phyloP scores from a whole-genome alignment of 2,329 filamentous ascomycete species.

The Elsinoe ampelina region DNA sequence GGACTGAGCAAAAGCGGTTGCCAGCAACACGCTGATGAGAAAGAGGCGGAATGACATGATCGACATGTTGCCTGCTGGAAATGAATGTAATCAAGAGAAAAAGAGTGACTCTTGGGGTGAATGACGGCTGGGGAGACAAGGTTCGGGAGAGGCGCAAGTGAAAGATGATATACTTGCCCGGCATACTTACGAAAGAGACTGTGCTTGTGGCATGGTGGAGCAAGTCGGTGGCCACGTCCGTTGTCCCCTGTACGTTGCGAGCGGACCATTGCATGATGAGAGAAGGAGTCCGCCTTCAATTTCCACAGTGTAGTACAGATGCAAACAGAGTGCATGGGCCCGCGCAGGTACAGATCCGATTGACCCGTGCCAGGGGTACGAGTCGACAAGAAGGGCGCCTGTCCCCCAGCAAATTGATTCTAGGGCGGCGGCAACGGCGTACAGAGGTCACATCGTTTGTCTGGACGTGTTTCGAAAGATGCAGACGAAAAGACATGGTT shows the following conservation, averaged over 20 bases:
- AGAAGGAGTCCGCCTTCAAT: constrained; percentile 3
- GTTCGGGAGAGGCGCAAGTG: constrained; percentile 1
- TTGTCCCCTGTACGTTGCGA: background rate
- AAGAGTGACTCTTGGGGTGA: constrained; percentile 10
- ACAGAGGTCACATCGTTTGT: background rate
- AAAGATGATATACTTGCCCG: constrained; percentile 5
- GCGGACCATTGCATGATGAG: background rate
- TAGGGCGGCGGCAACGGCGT: constrained; percentile 2
- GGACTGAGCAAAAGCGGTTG: constrained; percentile 7
- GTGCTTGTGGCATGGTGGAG: background rate
- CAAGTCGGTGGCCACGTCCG: background rate
- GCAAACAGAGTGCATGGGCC: background rate
- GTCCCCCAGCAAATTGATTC: background rate
- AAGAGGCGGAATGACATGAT: constrained; percentile 12
- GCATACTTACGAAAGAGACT: background rate
- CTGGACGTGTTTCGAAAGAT: constrained; percentile 2
- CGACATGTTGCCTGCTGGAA: constrained; percentile 4
- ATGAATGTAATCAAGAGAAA: constrained; percentile 11
- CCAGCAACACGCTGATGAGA: constrained; percentile 10
- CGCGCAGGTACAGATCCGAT: background rate
- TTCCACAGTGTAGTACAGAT: background rate
- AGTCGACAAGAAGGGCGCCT: background rate
- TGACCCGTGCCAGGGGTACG: background rate
- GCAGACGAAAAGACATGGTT: background rate
- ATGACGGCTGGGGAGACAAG: background rate